Evolutionary conservation across 2,329 filamentous ascomycete species (phyloP).

Genomic region (Fusarium virguliforme): DNA sequence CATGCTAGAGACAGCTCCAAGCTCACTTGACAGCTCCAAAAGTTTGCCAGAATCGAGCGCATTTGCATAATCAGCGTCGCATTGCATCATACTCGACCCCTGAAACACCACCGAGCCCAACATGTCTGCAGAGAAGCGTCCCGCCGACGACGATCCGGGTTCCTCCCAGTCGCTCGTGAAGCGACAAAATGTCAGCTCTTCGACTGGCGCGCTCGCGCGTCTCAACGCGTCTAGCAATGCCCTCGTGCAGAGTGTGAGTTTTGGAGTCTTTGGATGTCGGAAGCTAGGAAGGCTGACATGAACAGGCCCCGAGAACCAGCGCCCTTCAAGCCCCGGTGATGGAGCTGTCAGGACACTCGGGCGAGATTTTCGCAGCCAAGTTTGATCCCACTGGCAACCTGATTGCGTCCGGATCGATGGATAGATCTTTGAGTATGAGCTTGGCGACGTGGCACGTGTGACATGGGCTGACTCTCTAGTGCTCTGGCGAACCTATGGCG

Average conservation of each 20-base stretch:
- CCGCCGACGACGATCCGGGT: conserved; percentile 87
- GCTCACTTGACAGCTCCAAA: conserved; percentile 23
- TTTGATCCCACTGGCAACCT: conserved; percentile 91
- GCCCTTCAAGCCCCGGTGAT: conserved; percentile 91
- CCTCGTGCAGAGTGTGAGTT: conserved; percentile 67
- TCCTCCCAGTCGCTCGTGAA: conserved; percentile 89
- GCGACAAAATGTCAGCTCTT: conserved; percentile 79
- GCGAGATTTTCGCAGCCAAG: conserved; percentile 90
- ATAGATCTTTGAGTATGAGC: conserved; percentile 85
- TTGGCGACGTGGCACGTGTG: not conserved
- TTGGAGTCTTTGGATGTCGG: not conserved
- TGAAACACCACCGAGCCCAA: conserved; percentile 26
- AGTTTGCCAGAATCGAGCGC: conserved; percentile 23
- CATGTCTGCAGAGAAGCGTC: conserved; percentile 94
- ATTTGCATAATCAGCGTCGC: conserved; percentile 31
- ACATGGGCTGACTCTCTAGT: conserved; percentile 67
- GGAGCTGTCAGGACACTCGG: conserved; percentile 87
- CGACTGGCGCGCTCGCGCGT: conserved; percentile 65
- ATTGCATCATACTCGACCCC: not conserved
- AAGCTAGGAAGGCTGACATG: conserved; percentile 30
- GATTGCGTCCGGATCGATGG: conserved; percentile 96
- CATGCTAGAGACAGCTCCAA: conserved; percentile 38
- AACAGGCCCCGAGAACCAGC: conserved; percentile 83
- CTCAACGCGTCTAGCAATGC: conserved; percentile 67
- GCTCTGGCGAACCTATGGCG: conserved; percentile 92